phyloP scores from a whole-genome alignment of 257 asterid genomes.

The Apocynum venetum region DNA sequence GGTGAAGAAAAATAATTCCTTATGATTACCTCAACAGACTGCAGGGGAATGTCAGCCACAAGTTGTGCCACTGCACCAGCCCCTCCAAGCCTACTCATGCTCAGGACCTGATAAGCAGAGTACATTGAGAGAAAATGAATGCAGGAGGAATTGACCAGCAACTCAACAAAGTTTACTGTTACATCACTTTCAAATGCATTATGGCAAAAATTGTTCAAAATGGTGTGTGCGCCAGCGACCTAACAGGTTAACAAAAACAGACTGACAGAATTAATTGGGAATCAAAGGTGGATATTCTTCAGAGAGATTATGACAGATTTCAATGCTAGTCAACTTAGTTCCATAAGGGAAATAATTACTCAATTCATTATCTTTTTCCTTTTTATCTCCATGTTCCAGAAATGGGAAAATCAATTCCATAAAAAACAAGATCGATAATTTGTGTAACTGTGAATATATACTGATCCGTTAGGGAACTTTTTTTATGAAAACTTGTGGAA shows the following conservation, averaged over 20 bases:
- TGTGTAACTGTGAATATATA: background rate
- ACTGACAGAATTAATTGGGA: background rate
- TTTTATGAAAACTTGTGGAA: background rate
- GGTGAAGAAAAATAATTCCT: background rate
- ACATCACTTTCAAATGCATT: background rate
- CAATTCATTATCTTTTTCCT: background rate
- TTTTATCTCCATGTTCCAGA: background rate
- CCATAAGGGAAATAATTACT: background rate
- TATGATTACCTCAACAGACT: constrained; percentile 58
- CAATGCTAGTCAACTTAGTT: background rate
- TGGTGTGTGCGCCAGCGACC: background rate
- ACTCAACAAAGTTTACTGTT: too few species aligned
- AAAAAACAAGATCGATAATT: background rate
- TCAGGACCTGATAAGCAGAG: constrained; percentile 49
- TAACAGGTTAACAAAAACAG: background rate
- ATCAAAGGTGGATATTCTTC: background rate
- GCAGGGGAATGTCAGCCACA: constrained; percentile 73
- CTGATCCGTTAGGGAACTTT: background rate
- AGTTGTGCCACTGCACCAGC: constrained; percentile 93
- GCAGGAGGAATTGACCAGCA: background rate
- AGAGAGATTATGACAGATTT: background rate
- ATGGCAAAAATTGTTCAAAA: background rate
- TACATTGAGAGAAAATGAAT: constrained; percentile 4
- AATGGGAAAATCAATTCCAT: background rate
- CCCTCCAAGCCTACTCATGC: constrained; percentile 91